Conservation (phyloP, 202 grass and related monocot genomes). For the Brachypodium distachyon region DNA sequence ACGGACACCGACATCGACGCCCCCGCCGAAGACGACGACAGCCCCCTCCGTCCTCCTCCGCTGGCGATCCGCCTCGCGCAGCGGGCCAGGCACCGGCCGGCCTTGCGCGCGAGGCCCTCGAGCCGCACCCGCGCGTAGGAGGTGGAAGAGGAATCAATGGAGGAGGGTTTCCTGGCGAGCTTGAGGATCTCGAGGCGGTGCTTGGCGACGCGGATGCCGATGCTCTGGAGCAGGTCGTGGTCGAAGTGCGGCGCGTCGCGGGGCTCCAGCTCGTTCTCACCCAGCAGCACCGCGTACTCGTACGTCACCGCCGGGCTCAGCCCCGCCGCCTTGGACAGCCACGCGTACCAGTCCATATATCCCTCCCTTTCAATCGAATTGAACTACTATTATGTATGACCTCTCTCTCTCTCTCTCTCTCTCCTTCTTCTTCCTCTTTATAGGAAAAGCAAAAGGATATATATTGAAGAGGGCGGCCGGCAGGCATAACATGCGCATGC, state of each 20-base stretch:
- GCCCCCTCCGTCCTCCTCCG: neutral
- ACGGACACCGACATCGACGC: constrained; percentile 15
- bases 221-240: constrained; percentile 90
- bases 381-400: too few species aligned
- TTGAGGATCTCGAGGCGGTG: constrained; percentile 87
- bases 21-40: constrained; percentile 13
- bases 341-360: constrained; percentile 77
- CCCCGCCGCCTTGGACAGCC: constrained; percentile 58
- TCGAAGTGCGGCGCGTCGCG: constrained; percentile 69
- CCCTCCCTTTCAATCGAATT: neutral
- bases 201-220: constrained; percentile 84
- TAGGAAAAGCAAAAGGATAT: too few species aligned
- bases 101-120: constrained; percentile 20
- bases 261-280: constrained; percentile 63
- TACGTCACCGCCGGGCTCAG: constrained; percentile 49
- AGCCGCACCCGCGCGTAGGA: neutral
- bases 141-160: neutral
- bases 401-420: neutral
- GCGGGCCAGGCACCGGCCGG: constrained; percentile 25
- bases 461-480: too few species aligned
- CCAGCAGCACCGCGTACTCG: constrained; percentile 60
- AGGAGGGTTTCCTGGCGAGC: constrained; percentile 43
- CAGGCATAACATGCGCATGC: too few species aligned
- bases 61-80: constrained; percentile 26
- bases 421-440: too few species aligned